Base-by-base conservation (phyloP, 257 asterid genomes). In the Solanum sejunctum region DNA sequence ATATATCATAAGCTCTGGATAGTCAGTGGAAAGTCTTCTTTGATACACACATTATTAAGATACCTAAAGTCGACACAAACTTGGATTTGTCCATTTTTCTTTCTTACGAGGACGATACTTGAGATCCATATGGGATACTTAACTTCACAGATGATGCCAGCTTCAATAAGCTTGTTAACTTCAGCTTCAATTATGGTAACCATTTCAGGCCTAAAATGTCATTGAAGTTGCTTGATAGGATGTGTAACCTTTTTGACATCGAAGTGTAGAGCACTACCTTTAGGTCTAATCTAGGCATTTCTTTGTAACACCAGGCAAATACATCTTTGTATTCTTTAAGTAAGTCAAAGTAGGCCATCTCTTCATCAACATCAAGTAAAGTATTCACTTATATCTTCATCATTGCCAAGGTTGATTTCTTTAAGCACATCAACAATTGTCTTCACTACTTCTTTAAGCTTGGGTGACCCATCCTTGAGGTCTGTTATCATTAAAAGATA, bases 391-490 rank as follows among this genome's bases (percentile, higher is more conserved):
- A 1, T 10, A 63, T 63, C 39, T 61, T 61, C 16, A 12, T 13
- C 2, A 63, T 18, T 63, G 2, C 41, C 41, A 23, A 23, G 10
- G 70, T 63, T 23, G 41, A 63, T 7, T 12, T 63, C 18, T 63
- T 23, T 63, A 2, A 63, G 26, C 21, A 5, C 70, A 63, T 63
- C 10, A 63, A 63, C 32, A 0, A 1, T 63, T 3, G 2, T 4
- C 17, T 12, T 23, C 12, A 23, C 36, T 12, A 10, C 5, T 21
- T 21, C 17, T 5, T 61, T 3, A 6, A 21, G 70, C 12, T 26
- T 0, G 10, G 18, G 41, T 23, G 17, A 16, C 0, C 5, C 8
- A 63, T 63, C 39, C 18, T 4, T 36, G 41, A 36, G 41, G 0
- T 36, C 1, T 0, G 26, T 1, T 26, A 26, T 26, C 26, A 26